Conservation (phyloP, 345 rosid genomes). For the Dipteronia sinensis region DNA sequence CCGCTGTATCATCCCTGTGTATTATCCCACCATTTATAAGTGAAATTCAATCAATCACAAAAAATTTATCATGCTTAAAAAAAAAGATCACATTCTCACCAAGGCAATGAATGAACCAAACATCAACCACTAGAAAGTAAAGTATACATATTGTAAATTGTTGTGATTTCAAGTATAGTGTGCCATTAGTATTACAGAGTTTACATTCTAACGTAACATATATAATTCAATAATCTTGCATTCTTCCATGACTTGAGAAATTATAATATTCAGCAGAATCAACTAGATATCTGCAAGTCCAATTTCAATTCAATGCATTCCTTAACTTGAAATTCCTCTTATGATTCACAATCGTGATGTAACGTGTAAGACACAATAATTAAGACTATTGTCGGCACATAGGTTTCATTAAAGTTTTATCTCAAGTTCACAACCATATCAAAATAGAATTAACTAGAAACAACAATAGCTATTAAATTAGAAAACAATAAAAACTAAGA, state of each 20-base stretch:
- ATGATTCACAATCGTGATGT: too few species aligned
- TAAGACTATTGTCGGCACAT: background rate
- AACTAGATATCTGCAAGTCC: background rate
- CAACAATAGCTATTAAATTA: background rate
- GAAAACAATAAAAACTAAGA: conserved; percentile 6
- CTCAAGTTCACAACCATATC: background rate
- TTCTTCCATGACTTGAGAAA: background rate
- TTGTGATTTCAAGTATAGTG: background rate
- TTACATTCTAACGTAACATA: background rate
- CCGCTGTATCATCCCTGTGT: background rate
- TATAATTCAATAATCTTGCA: background rate
- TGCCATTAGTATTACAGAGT: background rate
- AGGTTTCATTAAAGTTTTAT: background rate
- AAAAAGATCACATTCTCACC: background rate
- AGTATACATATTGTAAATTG: background rate
- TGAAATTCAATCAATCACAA: background rate
- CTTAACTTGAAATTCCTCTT: background rate
- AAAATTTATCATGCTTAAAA: background rate
- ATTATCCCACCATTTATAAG: background rate
- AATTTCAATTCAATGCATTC: background rate
- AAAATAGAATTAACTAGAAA: background rate
- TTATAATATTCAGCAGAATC: background rate
- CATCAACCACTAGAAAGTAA: background rate
- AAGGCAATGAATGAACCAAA: background rate
- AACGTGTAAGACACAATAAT: background rate